Conservation (phyloP, 2,329 filamentous ascomycete species). For the Clonostachys sp. region DNA sequence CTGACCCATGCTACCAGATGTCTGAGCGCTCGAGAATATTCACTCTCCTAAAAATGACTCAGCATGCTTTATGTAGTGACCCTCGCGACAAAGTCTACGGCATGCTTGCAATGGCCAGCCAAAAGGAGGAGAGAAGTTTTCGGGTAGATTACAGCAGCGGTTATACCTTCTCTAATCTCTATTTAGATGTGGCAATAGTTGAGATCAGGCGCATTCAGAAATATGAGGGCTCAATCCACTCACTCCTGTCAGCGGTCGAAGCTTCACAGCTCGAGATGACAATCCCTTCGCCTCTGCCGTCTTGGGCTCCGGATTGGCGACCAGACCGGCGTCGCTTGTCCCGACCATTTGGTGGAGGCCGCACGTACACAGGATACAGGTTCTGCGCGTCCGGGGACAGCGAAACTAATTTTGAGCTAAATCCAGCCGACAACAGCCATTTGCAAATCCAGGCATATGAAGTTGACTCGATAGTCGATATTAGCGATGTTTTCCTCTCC, state of each 20-base stretch:
- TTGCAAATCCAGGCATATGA: neutral
- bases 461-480: neutral
- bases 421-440: neutral
- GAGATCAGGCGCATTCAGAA: neutral
- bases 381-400: neutral
- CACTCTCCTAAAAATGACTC: neutral
- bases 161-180: neutral
- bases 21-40: neutral
- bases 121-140: neutral
- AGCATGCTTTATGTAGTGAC: neutral
- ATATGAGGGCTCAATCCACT: neutral
- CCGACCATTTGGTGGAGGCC: no score
- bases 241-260: neutral
- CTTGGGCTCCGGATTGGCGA: neutral
- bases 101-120: neutral
- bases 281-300: neutral
- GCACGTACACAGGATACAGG: no score
- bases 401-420: neutral
- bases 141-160: neutral
- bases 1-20: neutral
- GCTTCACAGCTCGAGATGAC: no score
- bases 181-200: neutral
- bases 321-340: neutral
- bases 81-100: constrained; percentile 1
- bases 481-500: neutral